Evolutionary conservation across 2,329 filamentous ascomycete genomes (phyloP).

Genomic region (Alternaria ethzedia): DNA sequence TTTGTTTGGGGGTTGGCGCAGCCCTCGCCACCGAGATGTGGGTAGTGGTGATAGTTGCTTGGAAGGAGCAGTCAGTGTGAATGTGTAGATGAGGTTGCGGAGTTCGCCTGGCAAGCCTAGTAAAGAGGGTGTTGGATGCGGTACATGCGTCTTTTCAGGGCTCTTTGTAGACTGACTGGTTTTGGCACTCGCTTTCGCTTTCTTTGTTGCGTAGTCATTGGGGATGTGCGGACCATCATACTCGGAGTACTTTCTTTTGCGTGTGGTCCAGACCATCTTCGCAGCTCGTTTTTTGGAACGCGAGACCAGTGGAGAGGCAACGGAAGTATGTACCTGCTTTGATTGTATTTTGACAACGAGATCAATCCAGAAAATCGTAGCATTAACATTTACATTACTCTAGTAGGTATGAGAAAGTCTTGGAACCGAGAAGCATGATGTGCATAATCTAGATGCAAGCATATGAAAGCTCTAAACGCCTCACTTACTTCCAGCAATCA

Average conservation of each 20-base stretch:
- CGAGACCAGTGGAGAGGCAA: too few species aligned
- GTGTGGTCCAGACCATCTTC: background rate
- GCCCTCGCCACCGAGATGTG: too few species aligned
- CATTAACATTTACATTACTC: background rate
- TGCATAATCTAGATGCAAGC: background rate
- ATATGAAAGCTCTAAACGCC: background rate
- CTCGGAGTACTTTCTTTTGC: background rate
- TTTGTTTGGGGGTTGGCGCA: too few species aligned
- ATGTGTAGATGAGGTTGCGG: too few species aligned
- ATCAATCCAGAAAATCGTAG: background rate
- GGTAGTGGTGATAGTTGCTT: background rate
- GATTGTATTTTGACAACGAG: background rate
- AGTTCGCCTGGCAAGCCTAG: background rate
- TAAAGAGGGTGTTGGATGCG: background rate
- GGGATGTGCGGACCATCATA: background rate
- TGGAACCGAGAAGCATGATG: background rate
- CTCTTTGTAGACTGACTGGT: background rate
- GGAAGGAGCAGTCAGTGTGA: background rate
- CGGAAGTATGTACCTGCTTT: background rate
- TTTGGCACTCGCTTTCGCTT: background rate
- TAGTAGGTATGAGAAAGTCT: background rate
- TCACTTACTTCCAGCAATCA: background rate
- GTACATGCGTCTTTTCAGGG: background rate
- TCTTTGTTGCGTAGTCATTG: background rate
- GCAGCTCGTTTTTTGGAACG: background rate